These are phyloP conservation scores for Globisporangium parvum DNA, from an alignment of 352 stramenopile species.

Conservation along the genomic window DNA sequence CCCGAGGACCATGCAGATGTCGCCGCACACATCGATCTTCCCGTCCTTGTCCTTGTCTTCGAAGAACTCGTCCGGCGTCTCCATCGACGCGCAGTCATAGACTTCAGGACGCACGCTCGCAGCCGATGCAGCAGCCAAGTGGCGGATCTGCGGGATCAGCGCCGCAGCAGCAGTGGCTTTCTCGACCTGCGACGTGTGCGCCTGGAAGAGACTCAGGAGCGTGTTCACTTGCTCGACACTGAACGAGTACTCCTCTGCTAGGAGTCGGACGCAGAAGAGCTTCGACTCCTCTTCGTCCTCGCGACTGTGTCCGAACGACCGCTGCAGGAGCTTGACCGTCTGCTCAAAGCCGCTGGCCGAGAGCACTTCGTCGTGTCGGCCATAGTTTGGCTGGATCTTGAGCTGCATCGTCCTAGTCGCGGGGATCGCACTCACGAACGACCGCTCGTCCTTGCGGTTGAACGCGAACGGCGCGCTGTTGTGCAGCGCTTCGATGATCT, in stretches of 20 bases:
- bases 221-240: conserved; percentile 46
- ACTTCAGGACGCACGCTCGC: conserved; percentile 22
- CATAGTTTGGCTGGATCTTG: conserved; percentile 58
- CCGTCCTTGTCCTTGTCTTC: conserved; percentile 76
- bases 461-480: conserved; percentile 43
- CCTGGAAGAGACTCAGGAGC: conserved; percentile 51
- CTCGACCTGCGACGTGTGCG: conserved; percentile 61
- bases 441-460: conserved; percentile 54
- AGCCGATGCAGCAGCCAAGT: conserved; percentile 8
- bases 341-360: conserved; percentile 28
- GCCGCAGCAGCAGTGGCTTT: conserved; percentile 54
- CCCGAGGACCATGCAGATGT: conserved; percentile 74
- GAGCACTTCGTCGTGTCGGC: conserved; percentile 50
- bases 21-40: conserved; percentile 74
- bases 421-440: conserved; percentile 32
- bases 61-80: conserved; percentile 56
- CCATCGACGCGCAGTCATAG: conserved; percentile 57
- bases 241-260: conserved; percentile 63
- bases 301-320: conserved; percentile 34
- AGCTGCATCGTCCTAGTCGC: conserved; percentile 38
- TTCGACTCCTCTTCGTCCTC: conserved; percentile 56
- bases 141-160: conserved; percentile 60
- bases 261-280: conserved; percentile 50
- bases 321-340: conserved; percentile 30
- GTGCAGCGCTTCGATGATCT: conserved; percentile 42